Percentiles rank a stretch among this genome's conserved stretches.
Evolutionary conservation across 2,329 filamentous ascomycete genomes (phyloP).

Genomic region (Dactylellina sp.): DNA sequence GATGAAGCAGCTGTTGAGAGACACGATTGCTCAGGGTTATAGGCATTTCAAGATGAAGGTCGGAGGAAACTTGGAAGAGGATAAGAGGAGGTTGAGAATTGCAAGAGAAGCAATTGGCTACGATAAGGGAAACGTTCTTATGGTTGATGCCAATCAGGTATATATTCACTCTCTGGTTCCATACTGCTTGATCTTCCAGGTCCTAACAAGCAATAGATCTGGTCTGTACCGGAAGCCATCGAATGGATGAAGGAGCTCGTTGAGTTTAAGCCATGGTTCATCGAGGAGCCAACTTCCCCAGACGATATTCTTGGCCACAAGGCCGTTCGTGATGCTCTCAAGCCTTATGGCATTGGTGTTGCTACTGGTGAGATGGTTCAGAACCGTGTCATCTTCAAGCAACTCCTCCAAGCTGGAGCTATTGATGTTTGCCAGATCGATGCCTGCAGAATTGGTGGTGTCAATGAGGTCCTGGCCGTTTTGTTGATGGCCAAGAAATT

Average conservation of each 20-base stretch:
- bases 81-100: constrained; percentile 77
- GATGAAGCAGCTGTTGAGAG: constrained; percentile 78
- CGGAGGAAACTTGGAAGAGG: constrained; percentile 77
- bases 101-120: constrained; percentile 81
- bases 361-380: constrained; percentile 96
- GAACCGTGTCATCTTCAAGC: constrained; percentile 94
- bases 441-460: constrained; percentile 87
- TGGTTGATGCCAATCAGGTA: constrained; percentile 92
- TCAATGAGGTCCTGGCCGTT: constrained; percentile 93
- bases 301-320: constrained; percentile 92
- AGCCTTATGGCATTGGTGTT: constrained; percentile 80
- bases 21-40: constrained; percentile 82
- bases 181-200: background rate
- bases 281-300: constrained; percentile 91
- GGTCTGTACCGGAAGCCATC: constrained; percentile 90
- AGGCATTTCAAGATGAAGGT: constrained; percentile 93
- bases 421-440: constrained; percentile 92
- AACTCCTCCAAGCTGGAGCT: constrained; percentile 81
- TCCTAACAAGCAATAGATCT: constrained; percentile 67
- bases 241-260: constrained; percentile 84
- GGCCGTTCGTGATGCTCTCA: constrained; percentile 82
- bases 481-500: constrained; percentile 83
- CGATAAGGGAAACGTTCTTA: constrained; percentile 84
- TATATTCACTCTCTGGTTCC: constrained; percentile 37
- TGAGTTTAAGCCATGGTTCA: constrained; percentile 84